These are phyloP conservation scores for Penicillium capsulatum DNA, from an alignment of 2,329 filamentous ascomycete species.

Conservation along the genomic window DNA sequence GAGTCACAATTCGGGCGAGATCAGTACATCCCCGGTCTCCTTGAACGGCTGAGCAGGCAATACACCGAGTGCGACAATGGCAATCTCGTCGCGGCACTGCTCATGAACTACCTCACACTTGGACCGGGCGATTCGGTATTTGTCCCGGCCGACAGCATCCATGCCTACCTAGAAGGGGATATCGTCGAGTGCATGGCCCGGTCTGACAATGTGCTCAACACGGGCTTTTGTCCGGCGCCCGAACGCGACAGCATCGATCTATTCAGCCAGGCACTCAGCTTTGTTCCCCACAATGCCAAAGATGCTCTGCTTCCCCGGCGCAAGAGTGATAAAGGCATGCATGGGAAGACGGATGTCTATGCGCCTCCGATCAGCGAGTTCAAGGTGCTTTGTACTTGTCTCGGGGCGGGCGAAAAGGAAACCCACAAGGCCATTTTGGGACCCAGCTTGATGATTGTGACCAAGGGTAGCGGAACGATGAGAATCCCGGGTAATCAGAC, in stretches of 20 bases:
- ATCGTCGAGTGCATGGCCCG: slow-evolving; percentile 78
- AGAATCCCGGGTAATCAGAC: slow-evolving; percentile 49
- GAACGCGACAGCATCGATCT: slow-evolving; percentile 62
- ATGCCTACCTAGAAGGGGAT: slow-evolving; percentile 68
- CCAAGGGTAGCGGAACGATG: slow-evolving; percentile 56
- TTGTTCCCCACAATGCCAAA: slow-evolving; percentile 56
- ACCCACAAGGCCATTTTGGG: slow-evolving; percentile 53
- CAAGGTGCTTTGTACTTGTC: slow-evolving; percentile 58
- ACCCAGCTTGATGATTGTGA: slow-evolving; percentile 61
- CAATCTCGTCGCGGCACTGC: slow-evolving; percentile 63
- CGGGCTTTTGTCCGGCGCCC: slow-evolving; percentile 65
- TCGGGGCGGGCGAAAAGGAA: slow-evolving; percentile 59
- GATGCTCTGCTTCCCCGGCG: slow-evolving; percentile 54
- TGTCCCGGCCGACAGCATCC: slow-evolving; percentile 69
- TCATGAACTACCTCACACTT: slow-evolving; percentile 70
- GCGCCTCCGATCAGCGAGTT: slow-evolving; percentile 68
- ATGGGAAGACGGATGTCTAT: slow-evolving; percentile 61
- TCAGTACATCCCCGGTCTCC: slow-evolving; percentile 59
- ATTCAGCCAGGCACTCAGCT: slow-evolving; percentile 61
- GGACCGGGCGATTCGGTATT: slow-evolving; percentile 63
- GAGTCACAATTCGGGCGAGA: slow-evolving; percentile 50
- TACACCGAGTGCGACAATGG: slow-evolving; percentile 63
- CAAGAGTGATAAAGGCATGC: slow-evolving; percentile 49
- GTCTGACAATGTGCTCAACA: slow-evolving; percentile 69
- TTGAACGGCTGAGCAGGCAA: slow-evolving; percentile 61